These are phyloP conservation scores for Kodamaea neixiangensis DNA, from an alignment of 805 yeast species.

Conservation along the genomic window DNA sequence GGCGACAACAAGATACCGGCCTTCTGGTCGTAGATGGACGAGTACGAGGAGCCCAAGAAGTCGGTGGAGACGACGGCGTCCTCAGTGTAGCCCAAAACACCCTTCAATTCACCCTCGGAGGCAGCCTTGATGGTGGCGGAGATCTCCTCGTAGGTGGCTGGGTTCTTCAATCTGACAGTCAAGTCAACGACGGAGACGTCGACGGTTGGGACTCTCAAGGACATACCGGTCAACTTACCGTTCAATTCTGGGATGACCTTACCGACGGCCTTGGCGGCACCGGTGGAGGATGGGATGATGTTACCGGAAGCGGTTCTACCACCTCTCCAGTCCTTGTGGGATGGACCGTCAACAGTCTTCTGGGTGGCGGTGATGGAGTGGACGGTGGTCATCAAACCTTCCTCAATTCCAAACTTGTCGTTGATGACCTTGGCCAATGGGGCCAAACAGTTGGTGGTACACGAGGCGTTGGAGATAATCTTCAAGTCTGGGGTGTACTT, in stretches of 20 bases:
- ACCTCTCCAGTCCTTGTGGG: constrained; percentile 43
- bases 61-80: constrained; percentile 38
- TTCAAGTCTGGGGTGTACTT: constrained; percentile 34
- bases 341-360: constrained; percentile 40
- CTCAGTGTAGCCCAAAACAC: constrained; percentile 37
- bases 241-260: constrained; percentile 39
- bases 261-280: constrained; percentile 42
- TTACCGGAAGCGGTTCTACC: constrained; percentile 40
- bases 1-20: constrained; percentile 40
- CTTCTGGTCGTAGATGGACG: constrained; percentile 35
- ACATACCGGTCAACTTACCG: constrained; percentile 40
- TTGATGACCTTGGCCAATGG: constrained; percentile 39
- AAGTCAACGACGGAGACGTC: constrained; percentile 40
- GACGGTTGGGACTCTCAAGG: constrained; percentile 38
- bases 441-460: constrained; percentile 41
- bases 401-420: constrained; percentile 37
- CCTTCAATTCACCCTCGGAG: constrained; percentile 35
- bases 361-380: constrained; percentile 41
- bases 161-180: constrained; percentile 33
- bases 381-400: constrained; percentile 40
- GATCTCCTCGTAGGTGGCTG: constrained; percentile 36
- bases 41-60: constrained; percentile 31
- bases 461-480: constrained; percentile 37
- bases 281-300: constrained; percentile 39
- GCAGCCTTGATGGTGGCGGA: constrained; percentile 33